A percentile compares a stretch with the other conserved stretches of the same genome.
Conservation (phyloP, 2,329 filamentous ascomycete genomes). For the Pezizomycotina sp. region DNA sequence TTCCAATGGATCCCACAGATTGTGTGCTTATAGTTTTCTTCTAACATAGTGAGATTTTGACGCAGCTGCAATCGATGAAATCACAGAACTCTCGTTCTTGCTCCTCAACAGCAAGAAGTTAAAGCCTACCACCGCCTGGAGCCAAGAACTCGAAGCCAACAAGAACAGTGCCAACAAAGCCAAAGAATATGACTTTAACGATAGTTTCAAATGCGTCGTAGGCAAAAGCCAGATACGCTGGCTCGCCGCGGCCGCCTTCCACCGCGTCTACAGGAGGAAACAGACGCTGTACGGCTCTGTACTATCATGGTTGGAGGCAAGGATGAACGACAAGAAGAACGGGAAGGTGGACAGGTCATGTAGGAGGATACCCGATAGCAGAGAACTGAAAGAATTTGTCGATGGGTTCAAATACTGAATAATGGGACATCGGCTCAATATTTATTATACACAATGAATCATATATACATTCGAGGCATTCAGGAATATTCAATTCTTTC, state of each 20-base stretch:
- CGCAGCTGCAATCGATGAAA: conserved; percentile 1
- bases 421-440: background rate
- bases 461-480: too few species aligned
- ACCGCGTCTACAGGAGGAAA: conserved; percentile 47
- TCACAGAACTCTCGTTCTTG: background rate
- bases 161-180: conserved; percentile 20
- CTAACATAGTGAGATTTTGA: conserved; percentile 44
- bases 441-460: too few species aligned
- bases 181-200: conserved; percentile 21
- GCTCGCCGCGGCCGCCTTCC: conserved; percentile 55
- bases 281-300: conserved; percentile 52
- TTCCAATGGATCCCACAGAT: too few species aligned
- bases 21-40: conserved; percentile 47
- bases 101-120: conserved; percentile 20
- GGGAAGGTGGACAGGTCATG: conserved; percentile 28
- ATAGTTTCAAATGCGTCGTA: conserved; percentile 9
- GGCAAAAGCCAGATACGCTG: conserved; percentile 30
- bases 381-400: conserved; percentile 13
- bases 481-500: too few species aligned
- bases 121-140: conserved; percentile 21
- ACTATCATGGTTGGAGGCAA: conserved; percentile 48
- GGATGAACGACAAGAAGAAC: conserved; percentile 32
- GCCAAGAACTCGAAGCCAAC: too few species aligned
- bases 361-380: conserved; percentile 23
- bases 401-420: conserved; percentile 10